Evolutionary conservation across 768 basidiomycete species (phyloP).

Genomic region (Agaricus subrufescens): DNA sequence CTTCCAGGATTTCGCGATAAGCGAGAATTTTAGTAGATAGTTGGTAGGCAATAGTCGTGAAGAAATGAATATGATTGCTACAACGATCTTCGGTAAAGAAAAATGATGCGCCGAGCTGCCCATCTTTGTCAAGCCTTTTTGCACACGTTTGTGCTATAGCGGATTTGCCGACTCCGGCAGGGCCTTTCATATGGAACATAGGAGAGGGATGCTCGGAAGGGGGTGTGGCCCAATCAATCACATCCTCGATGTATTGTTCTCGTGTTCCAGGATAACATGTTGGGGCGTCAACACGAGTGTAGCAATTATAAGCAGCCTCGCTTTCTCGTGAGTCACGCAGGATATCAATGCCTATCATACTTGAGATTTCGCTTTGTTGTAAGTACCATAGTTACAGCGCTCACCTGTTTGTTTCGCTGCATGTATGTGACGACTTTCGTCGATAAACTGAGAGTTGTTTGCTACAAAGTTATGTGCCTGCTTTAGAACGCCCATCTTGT

Average conservation of each 20-base stretch:
- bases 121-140: background rate
- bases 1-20: background rate
- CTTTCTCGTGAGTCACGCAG: background rate
- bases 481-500: background rate
- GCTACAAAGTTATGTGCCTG: background rate
- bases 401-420: background rate
- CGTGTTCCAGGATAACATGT: constrained; percentile 10
- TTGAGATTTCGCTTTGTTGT: too few relatives aligned
- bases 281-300: constrained; percentile 5
- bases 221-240: background rate
- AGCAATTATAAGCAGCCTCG: constrained; percentile 9
- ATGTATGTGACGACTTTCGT: background rate
- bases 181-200: constrained; percentile 4
- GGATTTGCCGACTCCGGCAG: constrained; percentile 8
- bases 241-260: constrained; percentile 6
- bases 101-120: constrained; percentile 6
- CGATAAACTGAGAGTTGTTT: background rate
- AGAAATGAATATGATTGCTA: background rate
- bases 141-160: constrained; percentile 6
- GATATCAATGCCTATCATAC: background rate
- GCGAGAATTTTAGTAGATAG: background rate
- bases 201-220: background rate
- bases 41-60: constrained; percentile 4
- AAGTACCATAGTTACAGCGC: background rate
- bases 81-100: background rate